Percentiles rank a stretch among this genome's conserved stretches.
Conservation (phyloP, 495 filamentous ascomycete genomes). For the Lepidopterella palustris region DNA sequence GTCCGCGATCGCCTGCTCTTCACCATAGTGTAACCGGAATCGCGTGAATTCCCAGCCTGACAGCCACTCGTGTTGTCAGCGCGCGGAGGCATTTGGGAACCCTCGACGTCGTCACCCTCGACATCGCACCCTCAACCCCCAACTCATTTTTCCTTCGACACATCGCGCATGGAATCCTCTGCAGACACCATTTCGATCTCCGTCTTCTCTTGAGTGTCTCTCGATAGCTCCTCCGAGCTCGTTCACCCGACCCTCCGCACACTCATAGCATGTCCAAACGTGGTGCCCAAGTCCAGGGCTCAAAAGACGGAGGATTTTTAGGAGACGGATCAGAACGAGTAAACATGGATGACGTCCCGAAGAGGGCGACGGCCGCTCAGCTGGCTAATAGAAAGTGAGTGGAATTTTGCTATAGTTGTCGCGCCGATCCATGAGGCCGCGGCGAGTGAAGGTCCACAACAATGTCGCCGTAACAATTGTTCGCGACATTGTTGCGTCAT, state of each 20-base stretch:
- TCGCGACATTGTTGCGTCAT: too few relatives aligned
- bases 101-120: neutral
- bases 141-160: neutral
- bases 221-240: neutral
- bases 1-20: too few relatives aligned
- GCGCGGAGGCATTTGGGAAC: neutral
- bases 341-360: neutral
- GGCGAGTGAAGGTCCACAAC: too few relatives aligned
- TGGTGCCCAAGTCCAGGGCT: neutral
- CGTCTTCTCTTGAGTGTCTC: neutral
- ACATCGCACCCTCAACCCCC: neutral
- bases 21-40: too few relatives aligned
- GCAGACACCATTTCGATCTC: neutral
- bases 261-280: neutral
- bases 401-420: neutral
- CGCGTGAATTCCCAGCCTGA: too few relatives aligned
- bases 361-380: neutral
- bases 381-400: constrained; percentile 3
- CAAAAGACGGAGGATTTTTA: neutral
- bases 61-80: neutral
- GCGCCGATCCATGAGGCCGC: too few relatives aligned
- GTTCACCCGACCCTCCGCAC: neutral
- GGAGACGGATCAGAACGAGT: neutral
- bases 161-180: neutral
- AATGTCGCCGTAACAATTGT: too few relatives aligned